Base-by-base conservation (phyloP, 2,329 filamentous ascomycete species). In the Fusarium robinianum region DNA sequence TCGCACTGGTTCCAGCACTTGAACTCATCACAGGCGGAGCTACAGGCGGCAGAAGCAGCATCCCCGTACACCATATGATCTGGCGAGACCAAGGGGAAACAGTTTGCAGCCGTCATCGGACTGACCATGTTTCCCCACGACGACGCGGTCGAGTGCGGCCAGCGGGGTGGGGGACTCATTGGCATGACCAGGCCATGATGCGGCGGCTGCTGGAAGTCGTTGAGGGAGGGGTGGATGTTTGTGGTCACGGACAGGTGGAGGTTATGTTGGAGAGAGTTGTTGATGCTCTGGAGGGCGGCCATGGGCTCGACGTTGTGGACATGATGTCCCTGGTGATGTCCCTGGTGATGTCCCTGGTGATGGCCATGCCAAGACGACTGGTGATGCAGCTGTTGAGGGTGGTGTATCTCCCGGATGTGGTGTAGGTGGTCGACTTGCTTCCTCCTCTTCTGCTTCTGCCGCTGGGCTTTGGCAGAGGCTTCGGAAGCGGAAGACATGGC, bases 1-100 rank as follows among this genome's bases (percentile, higher is more conserved):
- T 61, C 67, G 34, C 55, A 72, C 29, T 70, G 58, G 50, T 64
- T 67, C 25, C 60, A 55, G 33, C 68, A 70, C 30, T 55, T 51
- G 38, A 34, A 27, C 18, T 47, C 48, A 12, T 41, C 65, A 39
- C 69, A 72, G 9, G 65, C 57, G 12, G 66, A 68, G 46, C 57
- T 63, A 55, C 68, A 70, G 21, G 64, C 62, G 33, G 62, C 57
- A 12, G 67, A 66, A 8, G 56, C 59, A 29, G 59, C 63, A 26
- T 66, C 66, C n/a, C 62, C 62, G n/a, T 58, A 58, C 6, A 46
- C 37, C 41, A 57, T 44, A 10, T 55, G 53, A 33, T 34, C 38
- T 29, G 54, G 39, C 41, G 54, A 57, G 8, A 41, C 15, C 46
- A 57, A 49, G 11, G 50, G 37, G 40, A 57, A 55, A 34, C 41